Base-by-base conservation (phyloP, 768 basidiomycete genomes). In the Neoboletus subvelutipes region DNA sequence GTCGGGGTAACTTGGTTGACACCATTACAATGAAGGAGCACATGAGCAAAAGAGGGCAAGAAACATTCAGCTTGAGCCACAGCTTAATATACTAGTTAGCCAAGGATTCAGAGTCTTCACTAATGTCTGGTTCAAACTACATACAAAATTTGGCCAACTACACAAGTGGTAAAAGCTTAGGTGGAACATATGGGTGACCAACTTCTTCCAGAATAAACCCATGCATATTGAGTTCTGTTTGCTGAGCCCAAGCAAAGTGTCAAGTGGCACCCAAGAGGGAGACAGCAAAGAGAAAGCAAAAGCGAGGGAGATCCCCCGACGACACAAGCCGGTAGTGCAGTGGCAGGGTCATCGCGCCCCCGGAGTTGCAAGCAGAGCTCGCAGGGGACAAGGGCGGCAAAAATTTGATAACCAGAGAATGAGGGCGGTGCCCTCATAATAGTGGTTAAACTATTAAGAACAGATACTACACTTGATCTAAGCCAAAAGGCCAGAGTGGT, bases 391-490 rank as follows among this genome's bases (percentile, higher is more conserved):
- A 64, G 37, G 50, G 68, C 59, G 60, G 37, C 69, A 69, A 69
- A 69, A 68, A 62, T 70, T 69, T 77, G 74, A 81, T 82, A 82
- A 83, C 80, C 80, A 81, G 68, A n/a, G 63, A 79, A 79, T 76
- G 73, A 73, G 72, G 67, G 77, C 80, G 72, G 74, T 81, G 80
- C 77, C 74, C 69, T 70, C 77, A 80, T 81, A 80, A 81, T 79
- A 80, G 80, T 78, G 78, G 79, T 71, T 80, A 72, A 60, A 75
- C 79, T 83, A 77, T 77, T 77, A 82, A 83, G 81, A 83, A 84
- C 82, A 84, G 83, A 84, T 84, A 84, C 83, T 84, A 84, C 83
- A 84, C 83, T 84, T 84, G 83, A 84, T 84, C 83, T 83, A 83
- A 84, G 64, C 49, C 83, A 83, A 81, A 80, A 81, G 81, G 81